Percentiles rank a stretch among this genome's conserved stretches.
These are phyloP conservation scores for Chrysochromulina tobinii DNA, from an alignment of 78 protist species.

Conservation along the genomic window DNA sequence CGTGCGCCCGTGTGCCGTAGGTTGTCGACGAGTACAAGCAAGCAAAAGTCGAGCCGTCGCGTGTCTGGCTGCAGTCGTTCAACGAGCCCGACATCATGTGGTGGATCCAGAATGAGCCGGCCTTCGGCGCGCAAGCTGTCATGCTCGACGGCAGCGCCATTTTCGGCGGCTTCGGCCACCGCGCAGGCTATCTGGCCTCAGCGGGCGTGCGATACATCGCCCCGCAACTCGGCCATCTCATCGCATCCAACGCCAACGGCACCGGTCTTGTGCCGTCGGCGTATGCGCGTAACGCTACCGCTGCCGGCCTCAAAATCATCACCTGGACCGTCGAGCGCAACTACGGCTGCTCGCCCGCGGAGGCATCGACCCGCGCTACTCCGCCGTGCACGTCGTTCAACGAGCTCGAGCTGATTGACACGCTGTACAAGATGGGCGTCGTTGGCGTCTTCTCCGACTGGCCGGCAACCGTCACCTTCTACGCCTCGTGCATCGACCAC, in stretches of 20 bases:
- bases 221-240: constrained; percentile 6
- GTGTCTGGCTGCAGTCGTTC: constrained; percentile 6
- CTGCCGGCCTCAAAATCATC: not conserved
- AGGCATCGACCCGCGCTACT: no score
- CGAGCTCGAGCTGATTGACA: not conserved
- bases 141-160: not conserved
- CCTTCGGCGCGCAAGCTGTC: not conserved
- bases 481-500: not conserved
- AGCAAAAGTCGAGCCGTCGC: not conserved
- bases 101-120: not conserved
- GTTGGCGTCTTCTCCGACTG: constrained; percentile 15
- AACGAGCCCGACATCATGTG: not conserved
- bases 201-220: constrained; percentile 5
- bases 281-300: no score
- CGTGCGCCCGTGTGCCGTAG: not conserved
- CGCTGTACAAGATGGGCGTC: not conserved
- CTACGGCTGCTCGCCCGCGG: not conserved
- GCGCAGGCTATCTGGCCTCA: not conserved
- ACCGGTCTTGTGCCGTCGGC: no score
- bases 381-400: not conserved
- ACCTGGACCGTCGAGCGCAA: constrained; percentile 23
- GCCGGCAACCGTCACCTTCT: constrained; percentile 18
- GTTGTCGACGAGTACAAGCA: not conserved
- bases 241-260: not conserved
- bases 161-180: not conserved